These are phyloP conservation scores for Candida insectorum DNA, from an alignment of 805 yeast species.

Conservation along the genomic window DNA sequence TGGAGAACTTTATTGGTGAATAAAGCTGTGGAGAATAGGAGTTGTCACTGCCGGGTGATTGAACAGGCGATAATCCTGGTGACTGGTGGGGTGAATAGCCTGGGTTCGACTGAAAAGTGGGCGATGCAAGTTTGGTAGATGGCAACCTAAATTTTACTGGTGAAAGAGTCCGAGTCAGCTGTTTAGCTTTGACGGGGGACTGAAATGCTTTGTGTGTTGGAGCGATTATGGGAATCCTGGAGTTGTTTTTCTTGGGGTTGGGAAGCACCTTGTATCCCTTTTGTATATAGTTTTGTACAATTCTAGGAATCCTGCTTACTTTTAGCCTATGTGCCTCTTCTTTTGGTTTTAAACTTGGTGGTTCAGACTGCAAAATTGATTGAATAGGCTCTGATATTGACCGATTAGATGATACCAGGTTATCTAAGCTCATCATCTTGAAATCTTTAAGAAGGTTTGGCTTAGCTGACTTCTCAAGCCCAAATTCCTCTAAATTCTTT, in stretches of 20 bases:
- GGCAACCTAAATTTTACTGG: no score
- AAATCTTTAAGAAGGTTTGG: constrained; percentile 10
- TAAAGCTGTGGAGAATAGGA: constrained; percentile 1
- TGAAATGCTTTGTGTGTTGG: constrained; percentile 29
- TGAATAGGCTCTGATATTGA: no score
- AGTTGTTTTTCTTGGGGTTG: constrained; percentile 1
- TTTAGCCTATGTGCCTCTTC: no score
- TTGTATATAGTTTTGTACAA: constrained; percentile 1
- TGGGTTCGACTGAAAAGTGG: no score
- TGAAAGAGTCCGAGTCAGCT: no score
- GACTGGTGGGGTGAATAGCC: no score
- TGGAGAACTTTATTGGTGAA: constrained; percentile 4
- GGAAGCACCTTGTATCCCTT: background rate
- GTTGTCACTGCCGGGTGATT: background rate
- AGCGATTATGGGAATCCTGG: constrained; percentile 25
- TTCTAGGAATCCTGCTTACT: constrained; percentile 3
- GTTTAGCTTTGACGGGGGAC: no score
- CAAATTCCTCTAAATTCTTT: constrained; percentile 15
- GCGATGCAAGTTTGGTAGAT: no score
- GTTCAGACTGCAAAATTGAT: no score
- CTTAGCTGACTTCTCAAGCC: constrained; percentile 4
- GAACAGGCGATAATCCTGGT: background rate
- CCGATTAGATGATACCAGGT: no score
- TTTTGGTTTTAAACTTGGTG: no score
- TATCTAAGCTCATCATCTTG: background rate